A percentile compares a stretch with the other conserved stretches of the same genome.
These are phyloP conservation scores for Pestalotiopsis sp. DNA, from an alignment of 2,329 filamentous ascomycete species.

Conservation along the genomic window DNA sequence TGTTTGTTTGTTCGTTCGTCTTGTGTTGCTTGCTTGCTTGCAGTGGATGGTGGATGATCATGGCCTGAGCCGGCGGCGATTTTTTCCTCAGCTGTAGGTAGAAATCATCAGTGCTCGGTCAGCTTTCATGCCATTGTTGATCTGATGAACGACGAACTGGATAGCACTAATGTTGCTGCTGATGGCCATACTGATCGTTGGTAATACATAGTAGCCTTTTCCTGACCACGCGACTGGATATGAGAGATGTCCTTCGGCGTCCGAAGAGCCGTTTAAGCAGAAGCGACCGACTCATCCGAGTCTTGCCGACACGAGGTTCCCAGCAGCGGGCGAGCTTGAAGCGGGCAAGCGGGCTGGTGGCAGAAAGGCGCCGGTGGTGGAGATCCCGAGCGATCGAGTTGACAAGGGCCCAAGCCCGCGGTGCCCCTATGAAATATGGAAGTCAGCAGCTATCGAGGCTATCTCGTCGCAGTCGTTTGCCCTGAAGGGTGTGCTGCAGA, in stretches of 20 bases:
- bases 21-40: background rate
- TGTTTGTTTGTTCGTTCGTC: background rate
- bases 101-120: background rate
- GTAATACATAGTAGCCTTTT: background rate
- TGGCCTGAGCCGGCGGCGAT: background rate
- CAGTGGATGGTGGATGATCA: background rate
- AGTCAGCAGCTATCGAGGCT: background rate
- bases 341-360: background rate
- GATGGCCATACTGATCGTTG: background rate
- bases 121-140: background rate
- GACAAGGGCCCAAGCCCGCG: background rate
- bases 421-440: background rate
- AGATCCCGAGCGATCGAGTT: constrained; percentile 1
- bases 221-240: background rate
- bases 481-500: background rate
- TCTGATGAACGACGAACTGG: background rate
- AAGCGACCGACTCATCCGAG: constrained; percentile 4
- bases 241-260: background rate
- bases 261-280: background rate
- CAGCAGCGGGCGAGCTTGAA: background rate
- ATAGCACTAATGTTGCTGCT: background rate
- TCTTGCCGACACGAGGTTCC: constrained; percentile 9
- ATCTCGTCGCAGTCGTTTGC: no score
- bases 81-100: background rate
- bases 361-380: background rate